These are phyloP conservation scores for Oryza punctata DNA, from an alignment of 176 grass and related monocot genomes.

Conservation along the genomic window DNA sequence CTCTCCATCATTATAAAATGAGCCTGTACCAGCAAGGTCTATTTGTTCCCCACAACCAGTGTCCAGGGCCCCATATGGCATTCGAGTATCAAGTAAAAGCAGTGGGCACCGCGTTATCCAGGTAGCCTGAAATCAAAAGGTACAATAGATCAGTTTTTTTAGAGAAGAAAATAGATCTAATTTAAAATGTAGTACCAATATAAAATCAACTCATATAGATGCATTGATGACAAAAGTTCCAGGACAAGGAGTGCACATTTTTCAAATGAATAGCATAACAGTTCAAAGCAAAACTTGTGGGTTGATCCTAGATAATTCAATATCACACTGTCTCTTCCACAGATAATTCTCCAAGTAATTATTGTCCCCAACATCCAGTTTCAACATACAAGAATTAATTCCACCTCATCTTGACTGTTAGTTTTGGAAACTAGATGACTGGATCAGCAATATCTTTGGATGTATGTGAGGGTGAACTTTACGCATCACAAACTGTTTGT, in stretches of 20 bases:
- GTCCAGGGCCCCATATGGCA: slow-evolving; percentile 73
- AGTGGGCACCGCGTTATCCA: slow-evolving; percentile 87
- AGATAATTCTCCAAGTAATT: background rate
- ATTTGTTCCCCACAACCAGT: slow-evolving; percentile 78
- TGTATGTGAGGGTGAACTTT: background rate
- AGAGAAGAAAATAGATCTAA: background rate
- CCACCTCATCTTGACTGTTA: background rate
- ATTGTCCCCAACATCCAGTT: slow-evolving; percentile 8
- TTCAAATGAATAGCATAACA: slow-evolving; percentile 20
- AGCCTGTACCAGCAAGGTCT: slow-evolving; percentile 88
- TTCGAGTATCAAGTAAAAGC: slow-evolving; percentile 87
- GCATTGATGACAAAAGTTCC: slow-evolving; percentile 11
- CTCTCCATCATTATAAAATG: slow-evolving; percentile 96
- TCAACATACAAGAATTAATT: background rate
- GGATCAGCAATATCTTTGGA: background rate
- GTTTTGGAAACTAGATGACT: background rate
- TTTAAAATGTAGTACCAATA: slow-evolving; percentile 24
- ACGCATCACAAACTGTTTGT: background rate
- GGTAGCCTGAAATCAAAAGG: slow-evolving; percentile 58
- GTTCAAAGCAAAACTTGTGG: background rate
- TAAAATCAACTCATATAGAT: slow-evolving; percentile 18
- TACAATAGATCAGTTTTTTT: background rate
- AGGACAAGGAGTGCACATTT: background rate
- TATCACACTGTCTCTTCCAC: slow-evolving; percentile 8
- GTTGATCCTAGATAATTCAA: slow-evolving; percentile 6